These are phyloP conservation scores for Pyrenophora graminea DNA, from an alignment of 2,329 filamentous ascomycete species.

Conservation along the genomic window DNA sequence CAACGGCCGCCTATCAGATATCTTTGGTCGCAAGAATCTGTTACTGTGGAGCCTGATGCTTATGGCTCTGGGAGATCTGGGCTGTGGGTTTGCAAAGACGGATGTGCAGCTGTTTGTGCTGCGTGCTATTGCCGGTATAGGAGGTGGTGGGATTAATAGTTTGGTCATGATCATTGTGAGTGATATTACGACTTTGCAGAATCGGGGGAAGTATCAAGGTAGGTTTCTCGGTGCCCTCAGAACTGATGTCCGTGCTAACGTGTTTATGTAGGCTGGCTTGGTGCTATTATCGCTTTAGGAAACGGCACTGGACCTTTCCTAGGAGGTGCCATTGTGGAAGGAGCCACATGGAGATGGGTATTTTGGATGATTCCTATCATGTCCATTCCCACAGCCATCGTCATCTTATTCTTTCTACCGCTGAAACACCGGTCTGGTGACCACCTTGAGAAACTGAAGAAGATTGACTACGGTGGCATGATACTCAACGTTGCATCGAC, in stretches of 20 bases:
- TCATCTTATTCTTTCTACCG: slow-evolving; percentile 22
- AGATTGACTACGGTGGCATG: slow-evolving; percentile 65
- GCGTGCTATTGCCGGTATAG: slow-evolving; percentile 61
- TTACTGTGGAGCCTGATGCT: slow-evolving; percentile 58
- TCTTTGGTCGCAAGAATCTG: slow-evolving; percentile 55
- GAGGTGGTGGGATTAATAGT: slow-evolving; percentile 61
- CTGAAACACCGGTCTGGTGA: slow-evolving; percentile 53
- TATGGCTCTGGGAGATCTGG: slow-evolving; percentile 60
- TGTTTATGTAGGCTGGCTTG: slow-evolving; percentile 15
- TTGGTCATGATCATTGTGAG: slow-evolving; percentile 45
- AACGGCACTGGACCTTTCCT: slow-evolving; percentile 26
- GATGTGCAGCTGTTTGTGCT: slow-evolving; percentile 65
- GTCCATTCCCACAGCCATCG: slow-evolving; percentile 10
- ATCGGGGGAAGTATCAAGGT: slow-evolving; percentile 45
- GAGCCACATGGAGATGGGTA: slow-evolving; percentile 20
- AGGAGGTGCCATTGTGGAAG: slow-evolving; percentile 24
- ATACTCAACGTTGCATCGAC: slow-evolving; percentile 60
- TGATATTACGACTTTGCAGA: slow-evolving; percentile 41
- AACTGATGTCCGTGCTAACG: neutral
- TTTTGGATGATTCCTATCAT: slow-evolving; percentile 29
- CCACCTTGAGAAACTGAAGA: slow-evolving; percentile 55
- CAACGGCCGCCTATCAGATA: slow-evolving; percentile 66
- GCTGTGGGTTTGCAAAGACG: slow-evolving; percentile 62
- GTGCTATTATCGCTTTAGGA: slow-evolving; percentile 24
- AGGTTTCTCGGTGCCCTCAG: neutral